phyloP scores from a whole-genome alignment of 108 stramenopile species.

The Pseudonitzschia pungens region DNA sequence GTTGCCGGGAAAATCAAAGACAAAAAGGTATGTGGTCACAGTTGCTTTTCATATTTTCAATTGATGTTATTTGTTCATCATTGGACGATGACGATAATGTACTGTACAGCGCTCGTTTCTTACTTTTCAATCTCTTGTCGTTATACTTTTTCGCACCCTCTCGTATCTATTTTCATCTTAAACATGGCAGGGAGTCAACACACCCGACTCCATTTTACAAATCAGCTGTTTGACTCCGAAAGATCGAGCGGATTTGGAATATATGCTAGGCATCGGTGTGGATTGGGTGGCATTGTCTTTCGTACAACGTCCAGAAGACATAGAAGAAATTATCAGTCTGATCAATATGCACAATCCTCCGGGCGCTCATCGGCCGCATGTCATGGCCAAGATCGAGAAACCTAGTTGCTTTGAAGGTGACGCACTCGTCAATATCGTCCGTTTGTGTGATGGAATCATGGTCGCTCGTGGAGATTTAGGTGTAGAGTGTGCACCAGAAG shows the following conservation, averaged over 20 bases:
- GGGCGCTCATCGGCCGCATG: conserved; percentile 41
- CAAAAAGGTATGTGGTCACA: conserved; percentile 48
- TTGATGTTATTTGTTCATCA: no score
- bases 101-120: no score
- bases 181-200: conserved; percentile 69
- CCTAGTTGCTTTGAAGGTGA: conserved; percentile 65
- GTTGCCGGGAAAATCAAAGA: conserved; percentile 81
- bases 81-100: no score
- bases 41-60: no score
- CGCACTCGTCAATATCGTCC: conserved; percentile 72
- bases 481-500: conserved; percentile 95
- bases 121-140: no score
- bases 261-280: conserved; percentile 66
- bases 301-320: conserved; percentile 75
- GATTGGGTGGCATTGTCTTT: conserved; percentile 85
- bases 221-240: conserved; percentile 85
- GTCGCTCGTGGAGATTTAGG: conserved; percentile 96
- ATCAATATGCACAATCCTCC: conserved; percentile 50
- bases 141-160: not conserved
- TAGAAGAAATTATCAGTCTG: conserved; percentile 53
- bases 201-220: conserved; percentile 73
- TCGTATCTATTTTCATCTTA: not conserved
- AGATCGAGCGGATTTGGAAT: conserved; percentile 81
- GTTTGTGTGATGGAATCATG: conserved; percentile 92
- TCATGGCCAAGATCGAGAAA: conserved; percentile 82